Base-by-base conservation (phyloP, 192 early-diverging fungal species). In the Linderina pennispora region DNA sequence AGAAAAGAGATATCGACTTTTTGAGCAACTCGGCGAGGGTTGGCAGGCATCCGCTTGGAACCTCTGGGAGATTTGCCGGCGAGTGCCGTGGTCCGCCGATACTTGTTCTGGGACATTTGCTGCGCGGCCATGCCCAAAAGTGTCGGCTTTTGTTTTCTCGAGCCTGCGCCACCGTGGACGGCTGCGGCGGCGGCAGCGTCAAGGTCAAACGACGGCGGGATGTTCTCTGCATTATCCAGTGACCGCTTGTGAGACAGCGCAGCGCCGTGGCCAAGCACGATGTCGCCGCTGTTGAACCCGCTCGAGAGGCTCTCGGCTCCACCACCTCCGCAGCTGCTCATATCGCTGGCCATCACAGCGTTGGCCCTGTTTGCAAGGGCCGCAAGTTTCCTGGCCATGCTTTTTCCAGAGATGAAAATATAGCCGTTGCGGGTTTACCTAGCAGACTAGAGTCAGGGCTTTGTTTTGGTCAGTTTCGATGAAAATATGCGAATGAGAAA, bases 1-100 rank as follows among this genome's bases (percentile, higher is more conserved):
- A 59, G 19, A 47, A 55, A 43, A 3, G 44, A 49, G 15, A 19
- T 45, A 35, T 66, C 56, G 3, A 55, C 20, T 3, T 28, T 11
- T 16, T 39, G 48, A 7, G 53, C 36, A n/a, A 42, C 50, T 17
- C 58, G 48, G 21, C 65, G 65, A 23, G 65, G 65, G 34, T 69
- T 69, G 38, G 53, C 20, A 6, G 37, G 25, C 23, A 57, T 48
- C 18, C 54, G 47, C 37, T 62, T 58, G 41, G 52, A 50, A 15
- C 58, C 48, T 8, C 65, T 58, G 11, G 65, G 65, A 21, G 65
- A 69, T 58, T 58, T 69, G 39, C 53, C 58, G 0, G 65, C 62
- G 36, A 69, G 52, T 15, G 45, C 58, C 19, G 58, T 61, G 42
- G 58, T 53, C 21, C 58, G 58, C 15, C 53, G 58, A 49, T 69